Evolutionary conservation across 495 filamentous ascomycete genomes (phyloP).

Genomic region (Darksidea phi): DNA sequence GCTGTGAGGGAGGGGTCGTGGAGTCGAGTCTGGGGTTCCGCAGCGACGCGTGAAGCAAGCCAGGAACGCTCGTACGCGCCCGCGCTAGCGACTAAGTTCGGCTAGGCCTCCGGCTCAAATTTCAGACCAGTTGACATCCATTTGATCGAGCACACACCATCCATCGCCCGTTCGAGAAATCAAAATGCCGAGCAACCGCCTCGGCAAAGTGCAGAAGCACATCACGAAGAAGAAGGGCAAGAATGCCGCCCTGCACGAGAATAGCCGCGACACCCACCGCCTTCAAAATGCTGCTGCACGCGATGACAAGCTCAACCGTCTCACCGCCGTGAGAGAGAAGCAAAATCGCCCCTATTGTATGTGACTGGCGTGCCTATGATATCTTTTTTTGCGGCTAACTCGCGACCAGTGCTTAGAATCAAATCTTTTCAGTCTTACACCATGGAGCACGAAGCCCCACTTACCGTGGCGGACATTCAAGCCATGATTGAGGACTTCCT

Average conservation of each 20-base stretch:
- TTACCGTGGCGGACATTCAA: slow-evolving; percentile 60
- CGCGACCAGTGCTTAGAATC: slow-evolving; percentile 62
- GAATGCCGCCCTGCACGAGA: slow-evolving; percentile 71
- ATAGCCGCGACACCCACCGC: slow-evolving; percentile 74
- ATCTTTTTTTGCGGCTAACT: not conserved
- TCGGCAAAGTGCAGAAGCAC: slow-evolving; percentile 79
- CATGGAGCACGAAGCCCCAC: slow-evolving; percentile 52
- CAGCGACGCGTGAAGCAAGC: slow-evolving; percentile 19
- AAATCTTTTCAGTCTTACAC: slow-evolving; percentile 67
- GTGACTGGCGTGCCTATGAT: slow-evolving; percentile 25
- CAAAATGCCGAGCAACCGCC: slow-evolving; percentile 66
- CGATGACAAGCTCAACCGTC: slow-evolving; percentile 71
- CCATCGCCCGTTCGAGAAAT: slow-evolving; percentile 3
- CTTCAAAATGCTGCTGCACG: slow-evolving; percentile 70
- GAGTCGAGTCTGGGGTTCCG: not conserved
- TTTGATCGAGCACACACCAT: slow-evolving; percentile 29
- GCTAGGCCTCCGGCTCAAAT: not conserved
- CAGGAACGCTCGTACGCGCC: slow-evolving; percentile 4
- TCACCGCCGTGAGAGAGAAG: slow-evolving; percentile 61
- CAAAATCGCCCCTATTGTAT: slow-evolving; percentile 66
- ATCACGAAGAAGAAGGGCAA: slow-evolving; percentile 74
- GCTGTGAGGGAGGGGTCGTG: not conserved
- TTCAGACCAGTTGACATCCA: no score
- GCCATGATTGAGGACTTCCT: slow-evolving; percentile 66
- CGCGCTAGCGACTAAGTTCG: slow-evolving; percentile 7